Percentiles rank a stretch among this genome's conserved stretches.
phyloP scores from a whole-genome alignment of 495 filamentous ascomycete species.

The Trichoderma erinaceum region DNA sequence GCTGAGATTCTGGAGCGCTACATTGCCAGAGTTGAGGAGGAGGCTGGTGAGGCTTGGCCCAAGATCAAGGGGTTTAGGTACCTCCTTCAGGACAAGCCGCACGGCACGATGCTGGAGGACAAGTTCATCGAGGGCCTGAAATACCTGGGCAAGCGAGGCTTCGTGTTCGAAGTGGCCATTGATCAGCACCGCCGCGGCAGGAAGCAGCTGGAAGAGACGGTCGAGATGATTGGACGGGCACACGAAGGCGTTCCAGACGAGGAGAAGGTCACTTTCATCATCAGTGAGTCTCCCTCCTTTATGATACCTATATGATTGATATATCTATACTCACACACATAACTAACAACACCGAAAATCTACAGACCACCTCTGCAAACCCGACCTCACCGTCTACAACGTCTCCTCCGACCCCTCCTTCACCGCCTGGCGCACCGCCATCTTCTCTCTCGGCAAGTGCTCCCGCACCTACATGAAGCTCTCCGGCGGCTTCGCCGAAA shows the following conservation, averaged over 20 bases:
- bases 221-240: conserved; percentile 62
- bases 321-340: not conserved
- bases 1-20: conserved; percentile 44
- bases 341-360: not conserved
- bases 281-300: conserved; percentile 51
- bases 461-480: conserved; percentile 74
- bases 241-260: conserved; percentile 52
- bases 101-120: conserved; percentile 52
- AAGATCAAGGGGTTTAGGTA: conserved; percentile 67
- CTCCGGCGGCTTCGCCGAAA: conserved; percentile 73
- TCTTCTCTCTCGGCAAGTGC: conserved; percentile 54
- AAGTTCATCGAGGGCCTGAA: conserved; percentile 64
- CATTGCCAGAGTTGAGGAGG: conserved; percentile 43
- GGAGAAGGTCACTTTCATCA: conserved; percentile 56
- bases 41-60: conserved; percentile 40
- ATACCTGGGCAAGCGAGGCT: conserved; percentile 54
- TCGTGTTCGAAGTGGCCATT: conserved; percentile 75
- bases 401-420: conserved; percentile 51
- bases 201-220: conserved; percentile 64
- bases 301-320: too few relatives aligned
- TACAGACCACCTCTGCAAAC: conserved; percentile 86
- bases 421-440: conserved; percentile 48
- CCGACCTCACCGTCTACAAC: conserved; percentile 54
- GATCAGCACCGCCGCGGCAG: conserved; percentile 64
- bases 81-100: conserved; percentile 68